Conservation (phyloP, 345 rosid species). For the Acer negundo region DNA sequence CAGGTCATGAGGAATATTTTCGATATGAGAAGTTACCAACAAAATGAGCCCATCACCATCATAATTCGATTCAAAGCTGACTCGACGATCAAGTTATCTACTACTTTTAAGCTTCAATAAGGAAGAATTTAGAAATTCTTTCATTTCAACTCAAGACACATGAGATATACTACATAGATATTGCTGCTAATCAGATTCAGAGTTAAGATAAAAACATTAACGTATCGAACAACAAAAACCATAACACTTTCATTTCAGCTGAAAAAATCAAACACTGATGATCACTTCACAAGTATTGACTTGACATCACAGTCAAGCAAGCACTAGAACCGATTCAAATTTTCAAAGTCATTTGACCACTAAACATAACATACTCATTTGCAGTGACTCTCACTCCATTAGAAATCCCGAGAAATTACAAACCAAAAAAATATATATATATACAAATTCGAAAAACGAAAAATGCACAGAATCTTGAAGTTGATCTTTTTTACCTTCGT, state of each 20-base stretch:
- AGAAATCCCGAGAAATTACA: neutral
- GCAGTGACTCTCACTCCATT: neutral
- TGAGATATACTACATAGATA: neutral
- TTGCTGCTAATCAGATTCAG: neutral
- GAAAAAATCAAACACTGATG: neutral
- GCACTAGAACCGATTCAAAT: neutral
- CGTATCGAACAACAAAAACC: neutral
- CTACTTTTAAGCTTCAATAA: neutral
- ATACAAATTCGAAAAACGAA: neutral
- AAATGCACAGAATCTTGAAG: neutral
- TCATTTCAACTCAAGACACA: neutral
- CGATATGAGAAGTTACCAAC: too few species aligned
- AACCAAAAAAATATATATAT: neutral
- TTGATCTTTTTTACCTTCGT: slow-evolving; percentile 19
- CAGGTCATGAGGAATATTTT: too few species aligned
- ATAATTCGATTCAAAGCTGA: neutral
- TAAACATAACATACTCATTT: neutral
- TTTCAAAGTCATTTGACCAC: neutral
- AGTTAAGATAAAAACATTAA: neutral
- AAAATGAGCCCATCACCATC: neutral
- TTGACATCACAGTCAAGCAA: neutral
- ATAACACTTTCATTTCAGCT: slow-evolving; percentile 2
- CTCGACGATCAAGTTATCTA: neutral
- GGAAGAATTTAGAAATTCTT: too few species aligned
- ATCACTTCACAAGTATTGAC: neutral